Evolutionary conservation across 2,329 filamentous ascomycete species (phyloP).

Genomic region (Pseudopithomyces maydicus): DNA sequence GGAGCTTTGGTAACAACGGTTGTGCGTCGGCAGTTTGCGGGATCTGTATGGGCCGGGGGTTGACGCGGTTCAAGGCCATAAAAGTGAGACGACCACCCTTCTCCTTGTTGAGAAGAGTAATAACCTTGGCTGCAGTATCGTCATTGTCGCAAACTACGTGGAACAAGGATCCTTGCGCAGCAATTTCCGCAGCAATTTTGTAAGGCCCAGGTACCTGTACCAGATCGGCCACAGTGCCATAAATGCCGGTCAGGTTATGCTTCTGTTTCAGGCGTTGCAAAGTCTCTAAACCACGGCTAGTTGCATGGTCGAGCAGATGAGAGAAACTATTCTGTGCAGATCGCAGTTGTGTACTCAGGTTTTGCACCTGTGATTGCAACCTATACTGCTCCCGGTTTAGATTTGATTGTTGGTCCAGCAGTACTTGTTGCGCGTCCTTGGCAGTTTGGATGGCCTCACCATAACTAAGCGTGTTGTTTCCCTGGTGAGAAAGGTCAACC

Average conservation of each 20-base stretch:
- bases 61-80: conserved; percentile 86
- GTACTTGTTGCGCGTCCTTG: conserved; percentile 75
- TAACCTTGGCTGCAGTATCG: conserved; percentile 79
- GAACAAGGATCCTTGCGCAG: conserved; percentile 89
- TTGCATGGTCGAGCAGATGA: conserved; percentile 87
- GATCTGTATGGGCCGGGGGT: conserved; percentile 72
- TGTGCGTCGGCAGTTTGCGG: conserved; percentile 87
- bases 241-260: conserved; percentile 80
- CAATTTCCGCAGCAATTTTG: conserved; percentile 87
- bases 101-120: conserved; percentile 78
- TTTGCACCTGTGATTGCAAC: conserved; percentile 76
- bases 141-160: conserved; percentile 96
- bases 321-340: conserved; percentile 78
- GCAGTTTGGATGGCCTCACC: conserved; percentile 76
- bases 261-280: conserved; percentile 83
- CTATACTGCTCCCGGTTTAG: conserved; percentile 90
- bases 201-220: conserved; percentile 85
- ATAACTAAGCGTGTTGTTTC: conserved; percentile 72
- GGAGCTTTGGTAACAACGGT: conserved; percentile 82
- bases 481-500: conserved; percentile 77
- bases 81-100: conserved; percentile 89
- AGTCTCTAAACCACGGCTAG: conserved; percentile 82
- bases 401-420: conserved; percentile 85
- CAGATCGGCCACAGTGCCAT: conserved; percentile 92
- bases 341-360: conserved; percentile 76